These are phyloP conservation scores for Saccharomycopsis microspora DNA, from an alignment of 805 yeast genomes.

Conservation along the genomic window DNA sequence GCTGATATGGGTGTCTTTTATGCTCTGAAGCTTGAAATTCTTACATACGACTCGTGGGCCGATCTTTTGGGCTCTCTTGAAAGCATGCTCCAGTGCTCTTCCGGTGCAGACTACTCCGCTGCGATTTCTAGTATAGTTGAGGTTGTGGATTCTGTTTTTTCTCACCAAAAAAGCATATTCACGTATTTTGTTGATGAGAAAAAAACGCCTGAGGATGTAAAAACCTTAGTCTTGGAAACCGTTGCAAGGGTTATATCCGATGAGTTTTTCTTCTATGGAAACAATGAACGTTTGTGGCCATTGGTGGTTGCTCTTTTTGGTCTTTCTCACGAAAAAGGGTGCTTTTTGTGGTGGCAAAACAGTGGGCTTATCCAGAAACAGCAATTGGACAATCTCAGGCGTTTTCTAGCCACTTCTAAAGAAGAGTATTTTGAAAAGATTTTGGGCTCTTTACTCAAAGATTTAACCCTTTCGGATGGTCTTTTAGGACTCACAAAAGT, in stretches of 20 bases:
- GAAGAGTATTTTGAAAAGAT: slow-evolving; percentile 1
- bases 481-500: not conserved
- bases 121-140: too few relatives aligned
- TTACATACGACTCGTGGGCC: slow-evolving; percentile 10
- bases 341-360: not conserved
- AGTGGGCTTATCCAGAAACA: too few relatives aligned
- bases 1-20: slow-evolving; percentile 9
- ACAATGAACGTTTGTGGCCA: slow-evolving; percentile 9
- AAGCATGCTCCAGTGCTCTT: not conserved
- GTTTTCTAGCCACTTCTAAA: slow-evolving; percentile 1
- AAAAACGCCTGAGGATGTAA: not conserved
- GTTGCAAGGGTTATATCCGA: slow-evolving; percentile 2
- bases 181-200: not conserved
- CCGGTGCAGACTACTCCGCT: not conserved
- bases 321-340: not conserved
- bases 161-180: too few relatives aligned
- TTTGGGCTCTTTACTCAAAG: not conserved
- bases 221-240: not conserved
- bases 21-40: slow-evolving; percentile 3
- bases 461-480: not conserved
- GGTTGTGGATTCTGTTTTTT: too few relatives aligned
- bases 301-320: slow-evolving; percentile 13
- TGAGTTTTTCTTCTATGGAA: slow-evolving; percentile 10
- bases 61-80: slow-evolving; percentile 2
- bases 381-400: not conserved